phyloP scores from a whole-genome alignment of 2,329 filamentous ascomycete species.

The Stylonectria norvegica region DNA sequence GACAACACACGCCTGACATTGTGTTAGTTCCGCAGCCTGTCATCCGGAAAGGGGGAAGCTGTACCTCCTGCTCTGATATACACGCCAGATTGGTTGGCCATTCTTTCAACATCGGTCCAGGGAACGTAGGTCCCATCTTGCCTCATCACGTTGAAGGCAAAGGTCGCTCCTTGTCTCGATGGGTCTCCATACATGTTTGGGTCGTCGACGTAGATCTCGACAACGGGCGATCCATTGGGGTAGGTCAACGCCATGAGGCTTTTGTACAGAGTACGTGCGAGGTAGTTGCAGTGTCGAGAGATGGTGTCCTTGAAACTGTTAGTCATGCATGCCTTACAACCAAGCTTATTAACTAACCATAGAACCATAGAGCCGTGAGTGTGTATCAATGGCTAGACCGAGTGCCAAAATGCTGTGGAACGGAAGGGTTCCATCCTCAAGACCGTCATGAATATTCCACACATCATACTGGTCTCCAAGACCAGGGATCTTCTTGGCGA shows the following conservation, averaged over 20 bases:
- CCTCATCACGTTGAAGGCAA: conserved; percentile 61
- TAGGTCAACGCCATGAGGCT: conserved; percentile 49
- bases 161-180: conserved; percentile 54
- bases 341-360: conserved; percentile 36
- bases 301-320: conserved; percentile 38
- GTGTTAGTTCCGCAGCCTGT: no score
- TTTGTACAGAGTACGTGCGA: conserved; percentile 49
- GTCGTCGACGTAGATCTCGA: conserved; percentile 53
- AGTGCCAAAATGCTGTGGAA: conserved; percentile 64
- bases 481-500: conserved; percentile 38
- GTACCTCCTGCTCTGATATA: conserved; percentile 56
- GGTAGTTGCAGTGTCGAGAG: conserved; percentile 54
- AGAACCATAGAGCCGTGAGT: conserved; percentile 53
- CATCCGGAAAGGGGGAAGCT: background rate
- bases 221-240: conserved; percentile 49
- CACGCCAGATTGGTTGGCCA: conserved; percentile 53
- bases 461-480: conserved; percentile 33
- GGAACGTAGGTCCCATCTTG: conserved; percentile 51
- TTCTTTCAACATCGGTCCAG: conserved; percentile 56
- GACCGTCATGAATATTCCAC: conserved; percentile 53
- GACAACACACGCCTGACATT: conserved; percentile 44
- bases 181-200: conserved; percentile 46
- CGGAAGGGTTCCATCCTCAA: conserved; percentile 66
- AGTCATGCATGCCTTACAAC: background rate
- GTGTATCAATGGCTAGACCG: conserved; percentile 55